These are phyloP conservation scores for Pythium aquatile DNA, from an alignment of 352 stramenopile genomes.

Conservation along the genomic window DNA sequence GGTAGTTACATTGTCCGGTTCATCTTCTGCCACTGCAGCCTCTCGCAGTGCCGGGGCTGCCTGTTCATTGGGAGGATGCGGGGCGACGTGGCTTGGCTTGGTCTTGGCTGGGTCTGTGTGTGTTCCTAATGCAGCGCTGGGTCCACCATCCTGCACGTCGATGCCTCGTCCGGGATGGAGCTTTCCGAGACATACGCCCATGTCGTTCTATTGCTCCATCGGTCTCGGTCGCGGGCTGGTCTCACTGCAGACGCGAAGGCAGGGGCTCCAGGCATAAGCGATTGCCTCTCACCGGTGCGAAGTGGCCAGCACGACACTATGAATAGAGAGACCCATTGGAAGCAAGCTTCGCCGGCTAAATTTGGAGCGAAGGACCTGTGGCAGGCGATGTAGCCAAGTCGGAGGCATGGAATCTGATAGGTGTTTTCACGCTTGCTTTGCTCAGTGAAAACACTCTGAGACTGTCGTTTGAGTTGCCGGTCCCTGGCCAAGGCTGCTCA, in stretches of 20 bases:
- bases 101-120: background rate
- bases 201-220: slow-evolving; percentile 14
- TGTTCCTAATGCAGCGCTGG: background rate
- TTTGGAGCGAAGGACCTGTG: too few species aligned
- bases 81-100: slow-evolving; percentile 17
- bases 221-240: background rate
- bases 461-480: too few species aligned
- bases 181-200: slow-evolving; percentile 29
- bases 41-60: background rate
- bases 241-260: background rate
- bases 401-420: too few species aligned
- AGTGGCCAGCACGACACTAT: background rate
- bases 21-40: background rate
- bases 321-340: background rate
- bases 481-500: too few species aligned
- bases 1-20: background rate
- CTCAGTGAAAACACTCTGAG: too few species aligned
- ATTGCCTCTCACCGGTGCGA: background rate
- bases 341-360: too few species aligned
- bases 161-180: slow-evolving; percentile 12
- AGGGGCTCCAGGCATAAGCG: background rate
- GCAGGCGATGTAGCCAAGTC: too few species aligned
- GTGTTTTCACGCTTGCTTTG: too few species aligned
- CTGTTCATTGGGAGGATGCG: slow-evolving; percentile 4
- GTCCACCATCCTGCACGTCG: slow-evolving; percentile 2